Evolutionary conservation across 352 stramenopile genomes (phyloP).

Genomic region (Pythium myriotylum): DNA sequence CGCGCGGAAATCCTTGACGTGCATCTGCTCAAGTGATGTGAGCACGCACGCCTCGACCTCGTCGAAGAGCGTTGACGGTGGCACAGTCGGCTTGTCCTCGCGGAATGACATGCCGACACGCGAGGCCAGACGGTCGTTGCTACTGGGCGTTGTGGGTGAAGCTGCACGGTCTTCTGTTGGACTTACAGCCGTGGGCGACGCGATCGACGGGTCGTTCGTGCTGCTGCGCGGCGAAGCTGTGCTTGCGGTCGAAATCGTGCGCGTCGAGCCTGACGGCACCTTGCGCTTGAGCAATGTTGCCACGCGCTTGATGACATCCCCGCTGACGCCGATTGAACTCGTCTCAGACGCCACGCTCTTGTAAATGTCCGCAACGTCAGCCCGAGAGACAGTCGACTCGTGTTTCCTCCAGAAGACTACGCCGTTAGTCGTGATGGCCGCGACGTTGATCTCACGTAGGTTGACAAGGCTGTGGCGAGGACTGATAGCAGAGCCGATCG

Average conservation of each 20-base stretch:
- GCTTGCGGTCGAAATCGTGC: slow-evolving; percentile 21
- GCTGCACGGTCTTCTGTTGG: slow-evolving; percentile 9
- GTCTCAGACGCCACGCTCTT: slow-evolving; percentile 40
- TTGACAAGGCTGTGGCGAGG: slow-evolving; percentile 41
- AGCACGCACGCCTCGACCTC: slow-evolving; percentile 77
- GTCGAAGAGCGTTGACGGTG: slow-evolving; percentile 56
- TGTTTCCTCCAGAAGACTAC: slow-evolving; percentile 71
- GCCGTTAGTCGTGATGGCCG: slow-evolving; percentile 59
- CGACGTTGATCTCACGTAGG: slow-evolving; percentile 62
- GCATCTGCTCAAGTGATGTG: slow-evolving; percentile 61
- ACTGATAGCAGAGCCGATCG: slow-evolving; percentile 20
- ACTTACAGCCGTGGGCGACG: slow-evolving; percentile 8
- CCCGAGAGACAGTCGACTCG: slow-evolving; percentile 38
- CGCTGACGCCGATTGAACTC: slow-evolving; percentile 50
- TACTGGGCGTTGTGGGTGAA: not conserved
- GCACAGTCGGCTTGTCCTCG: slow-evolving; percentile 26
- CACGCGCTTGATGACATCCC: slow-evolving; percentile 62
- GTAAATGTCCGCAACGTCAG: slow-evolving; percentile 45
- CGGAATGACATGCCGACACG: slow-evolving; percentile 5
- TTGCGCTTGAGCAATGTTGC: slow-evolving; percentile 50
- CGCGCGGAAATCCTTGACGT: slow-evolving; percentile 76
- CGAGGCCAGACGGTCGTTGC: not conserved
- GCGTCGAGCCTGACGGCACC: not conserved
- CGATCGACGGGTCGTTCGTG: slow-evolving; percentile 14
- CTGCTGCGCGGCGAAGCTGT: slow-evolving; percentile 28